A percentile compares a stretch with the other conserved stretches of the same genome.
These are phyloP conservation scores for Coemansia sp. DNA, from an alignment of 192 early-diverging fungal genomes.

Conservation along the genomic window DNA sequence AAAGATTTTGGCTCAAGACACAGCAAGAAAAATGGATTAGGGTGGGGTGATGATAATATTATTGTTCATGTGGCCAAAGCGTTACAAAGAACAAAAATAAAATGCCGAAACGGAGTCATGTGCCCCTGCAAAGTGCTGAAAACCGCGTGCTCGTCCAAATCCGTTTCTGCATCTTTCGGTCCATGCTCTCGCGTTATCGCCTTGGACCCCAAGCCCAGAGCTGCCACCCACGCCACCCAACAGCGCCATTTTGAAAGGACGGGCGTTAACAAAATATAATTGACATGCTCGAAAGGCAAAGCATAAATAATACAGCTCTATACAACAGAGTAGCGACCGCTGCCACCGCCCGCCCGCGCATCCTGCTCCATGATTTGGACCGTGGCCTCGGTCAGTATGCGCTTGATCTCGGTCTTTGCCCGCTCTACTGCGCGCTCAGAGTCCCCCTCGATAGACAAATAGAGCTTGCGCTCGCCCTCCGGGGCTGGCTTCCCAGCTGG, in stretches of 20 bases:
- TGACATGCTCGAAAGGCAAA: too few relatives aligned
- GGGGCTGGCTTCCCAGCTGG: conserved; percentile 79
- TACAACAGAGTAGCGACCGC: conserved; percentile 49
- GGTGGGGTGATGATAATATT: not conserved
- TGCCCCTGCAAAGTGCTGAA: too few relatives aligned
- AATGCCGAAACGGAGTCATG: too few relatives aligned
- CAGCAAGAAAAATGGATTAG: not conserved
- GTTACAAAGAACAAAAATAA: too few relatives aligned
- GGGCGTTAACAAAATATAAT: too few relatives aligned
- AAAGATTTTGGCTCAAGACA: not conserved
- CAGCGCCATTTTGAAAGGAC: too few relatives aligned
- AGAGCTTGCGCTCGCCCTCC: conserved; percentile 83
- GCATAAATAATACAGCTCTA: not conserved
- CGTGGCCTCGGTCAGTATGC: conserved; percentile 86
- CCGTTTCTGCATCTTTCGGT: too few relatives aligned
- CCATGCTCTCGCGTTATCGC: too few relatives aligned
- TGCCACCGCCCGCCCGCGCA: conserved; percentile 45
- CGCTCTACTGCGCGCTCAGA: conserved; percentile 84
- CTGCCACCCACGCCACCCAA: too few relatives aligned
- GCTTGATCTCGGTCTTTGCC: conserved; percentile 91
- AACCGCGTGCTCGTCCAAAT: too few relatives aligned
- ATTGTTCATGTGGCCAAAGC: too few relatives aligned
- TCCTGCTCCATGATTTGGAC: conserved; percentile 69
- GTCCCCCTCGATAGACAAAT: conserved; percentile 94
- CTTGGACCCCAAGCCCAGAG: too few relatives aligned